Percentiles rank a stretch among this genome's conserved stretches.
These are phyloP conservation scores for Schwanniomyces sp. DNA, from an alignment of 805 yeast species.

Conservation along the genomic window DNA sequence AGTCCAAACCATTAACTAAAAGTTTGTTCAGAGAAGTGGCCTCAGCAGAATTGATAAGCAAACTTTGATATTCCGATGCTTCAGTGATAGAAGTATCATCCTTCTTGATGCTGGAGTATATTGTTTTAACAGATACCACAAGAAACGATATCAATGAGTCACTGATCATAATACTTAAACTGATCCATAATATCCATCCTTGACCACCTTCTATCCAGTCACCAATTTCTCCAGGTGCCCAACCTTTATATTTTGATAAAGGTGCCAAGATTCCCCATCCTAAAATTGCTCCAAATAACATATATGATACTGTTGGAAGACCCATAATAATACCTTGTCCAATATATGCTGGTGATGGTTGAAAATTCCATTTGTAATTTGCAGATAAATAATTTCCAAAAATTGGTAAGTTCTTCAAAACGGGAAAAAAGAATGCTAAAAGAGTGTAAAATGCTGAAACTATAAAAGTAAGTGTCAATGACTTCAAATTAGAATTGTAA, in stretches of 20 bases:
- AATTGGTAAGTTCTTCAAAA: conserved; percentile 65
- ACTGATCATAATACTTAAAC: conserved; percentile 89
- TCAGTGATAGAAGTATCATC: not conserved
- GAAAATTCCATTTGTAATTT: conserved; percentile 78
- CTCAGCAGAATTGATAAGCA: not conserved
- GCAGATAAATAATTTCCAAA: conserved; percentile 67
- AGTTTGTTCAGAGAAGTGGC: not conserved
- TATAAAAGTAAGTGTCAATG: conserved; percentile 59
- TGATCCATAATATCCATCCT: conserved; percentile 97
- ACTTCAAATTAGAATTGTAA: conserved; percentile 59
- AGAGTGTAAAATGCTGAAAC: conserved; percentile 75
- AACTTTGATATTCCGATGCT: not conserved
- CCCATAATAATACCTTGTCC: conserved; percentile 99
- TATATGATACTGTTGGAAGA: conserved; percentile 80
- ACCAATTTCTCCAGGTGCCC: conserved; percentile 90
- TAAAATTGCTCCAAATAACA: conserved; percentile 83
- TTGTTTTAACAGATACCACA: conserved; percentile 54
- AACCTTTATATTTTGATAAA: conserved; percentile 60
- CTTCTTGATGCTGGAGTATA: conserved; percentile 10
- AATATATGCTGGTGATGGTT: conserved; percentile 95
- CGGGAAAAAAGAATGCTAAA: conserved; percentile 70
- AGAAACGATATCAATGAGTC: conserved; percentile 83
- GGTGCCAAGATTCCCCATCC: conserved; percentile 97
- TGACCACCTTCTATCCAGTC: conserved; percentile 95
- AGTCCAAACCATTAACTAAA: not conserved